Evolutionary conservation across 208 protist genomes (phyloP), one percentile per base, ranked within the genome.

Genomic region (Naegleria lovaniensis): DNA sequence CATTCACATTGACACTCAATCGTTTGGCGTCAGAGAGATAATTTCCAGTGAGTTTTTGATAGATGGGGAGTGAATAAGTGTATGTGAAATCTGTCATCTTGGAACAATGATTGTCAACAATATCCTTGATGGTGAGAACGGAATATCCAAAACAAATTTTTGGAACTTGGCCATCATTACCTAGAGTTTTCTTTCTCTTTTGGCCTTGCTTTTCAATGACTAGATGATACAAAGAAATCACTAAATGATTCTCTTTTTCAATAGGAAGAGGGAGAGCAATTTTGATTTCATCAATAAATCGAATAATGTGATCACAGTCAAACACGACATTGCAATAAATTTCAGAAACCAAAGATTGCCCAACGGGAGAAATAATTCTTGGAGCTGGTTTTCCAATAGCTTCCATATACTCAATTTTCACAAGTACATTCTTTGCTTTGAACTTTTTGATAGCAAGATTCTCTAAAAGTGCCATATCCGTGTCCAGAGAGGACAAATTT

Each of bases 201-300:
- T 13, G 16, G 5, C 33, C 83, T n/a, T 16, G 13, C 29, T 89
- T 89, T 41, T 89, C 85, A 29, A 40, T 40, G 3, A 41, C 48
- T 40, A 89, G 39, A 89, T 89, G 85, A 67, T 67, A 89, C 6
- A 67, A 89, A 25, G 39, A 51, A 40, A 89, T 55, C 7, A 89
- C 19, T 0, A 89, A 38, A 29, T 67, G 48, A 25, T 89, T 41
- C 11, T 67, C 29, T 6, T 52, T 19, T 40, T 89, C 16, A 5
- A 89, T 89, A 19, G 85, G 85, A 25, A 89, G 13, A 40, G 85
- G 85, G 25, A 89, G 59, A 0, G n/a, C 33, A 40, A 89, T 38
- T 89, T 89, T 89, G n/a, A 89, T 41, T 40, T 67, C 41, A 40
- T 89, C 85, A 41, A 67, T 33, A 40, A 89, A 89, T n/a, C n/a